Evolutionary conservation across 176 grass and related monocot species (phyloP).

Genomic region (Aegilops longissima): DNA sequence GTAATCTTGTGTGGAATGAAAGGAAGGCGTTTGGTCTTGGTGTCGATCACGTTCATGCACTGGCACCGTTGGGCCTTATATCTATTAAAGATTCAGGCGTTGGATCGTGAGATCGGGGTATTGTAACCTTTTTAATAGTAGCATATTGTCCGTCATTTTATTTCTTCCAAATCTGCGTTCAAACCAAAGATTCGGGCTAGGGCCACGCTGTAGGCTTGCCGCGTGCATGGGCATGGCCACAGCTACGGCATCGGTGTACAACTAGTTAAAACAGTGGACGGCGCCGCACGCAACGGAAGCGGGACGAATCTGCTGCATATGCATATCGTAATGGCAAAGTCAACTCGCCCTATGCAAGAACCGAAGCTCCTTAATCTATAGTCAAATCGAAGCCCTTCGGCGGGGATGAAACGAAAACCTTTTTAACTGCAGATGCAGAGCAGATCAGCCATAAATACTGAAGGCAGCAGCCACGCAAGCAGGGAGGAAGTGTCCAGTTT

Average conservation of each 20-base stretch:
- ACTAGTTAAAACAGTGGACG: conserved; percentile 15
- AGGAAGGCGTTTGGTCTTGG: too few species aligned
- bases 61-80: too few species aligned
- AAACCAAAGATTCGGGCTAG: not conserved
- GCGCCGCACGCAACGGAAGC: not conserved
- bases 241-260: not conserved
- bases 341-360: not conserved
- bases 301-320: conserved; percentile 16
- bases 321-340: conserved; percentile 12
- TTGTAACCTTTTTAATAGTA: too few species aligned
- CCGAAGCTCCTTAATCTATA: not conserved
- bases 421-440: not conserved
- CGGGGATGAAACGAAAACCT: too few species aligned
- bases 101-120: too few species aligned
- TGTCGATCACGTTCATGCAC: too few species aligned
- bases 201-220: not conserved
- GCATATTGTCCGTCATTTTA: not conserved
- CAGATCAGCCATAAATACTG: not conserved
- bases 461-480: not conserved
- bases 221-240: not conserved
- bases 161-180: not conserved
- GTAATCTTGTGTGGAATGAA: too few species aligned
- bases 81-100: too few species aligned
- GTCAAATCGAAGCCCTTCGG: not conserved
- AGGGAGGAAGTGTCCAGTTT: not conserved